Evolutionary conservation across 148 eudicot species (phyloP).

Genomic region (Rhododendron griersonianum): DNA sequence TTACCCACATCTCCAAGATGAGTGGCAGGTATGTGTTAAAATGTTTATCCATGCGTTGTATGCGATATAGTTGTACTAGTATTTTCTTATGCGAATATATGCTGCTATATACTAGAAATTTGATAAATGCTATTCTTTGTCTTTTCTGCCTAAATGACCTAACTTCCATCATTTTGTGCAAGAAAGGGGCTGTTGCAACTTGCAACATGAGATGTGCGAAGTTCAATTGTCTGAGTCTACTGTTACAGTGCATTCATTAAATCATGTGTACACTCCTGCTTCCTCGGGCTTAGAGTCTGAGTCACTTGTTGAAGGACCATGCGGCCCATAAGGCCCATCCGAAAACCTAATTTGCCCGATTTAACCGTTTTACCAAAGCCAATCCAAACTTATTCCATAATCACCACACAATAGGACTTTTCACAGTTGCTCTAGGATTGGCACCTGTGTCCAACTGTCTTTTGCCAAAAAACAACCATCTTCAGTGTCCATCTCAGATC

Average conservation of each 20-base stretch:
- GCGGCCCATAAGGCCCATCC: too few relatives aligned
- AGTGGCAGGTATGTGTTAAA: conserved; percentile 38
- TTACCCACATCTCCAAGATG: conserved; percentile 22
- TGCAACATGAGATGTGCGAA: neutral
- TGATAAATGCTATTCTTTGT: neutral
- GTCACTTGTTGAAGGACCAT: neutral
- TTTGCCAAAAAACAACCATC: neutral
- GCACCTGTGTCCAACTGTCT: neutral
- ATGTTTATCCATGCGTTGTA: neutral
- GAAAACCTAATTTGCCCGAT: too few relatives aligned
- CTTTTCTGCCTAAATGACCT: neutral
- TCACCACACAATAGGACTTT: neutral
- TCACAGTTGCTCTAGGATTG: neutral
- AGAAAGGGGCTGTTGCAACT: neutral
- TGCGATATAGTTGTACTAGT: neutral
- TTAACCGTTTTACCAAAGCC: neutral
- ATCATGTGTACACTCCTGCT: neutral
- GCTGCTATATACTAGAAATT: neutral
- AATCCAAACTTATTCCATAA: neutral
- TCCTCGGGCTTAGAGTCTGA: neutral
- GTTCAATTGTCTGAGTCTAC: neutral
- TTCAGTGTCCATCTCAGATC: neutral
- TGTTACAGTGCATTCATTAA: neutral
- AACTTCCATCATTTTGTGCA: neutral
- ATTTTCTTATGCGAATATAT: neutral